A percentile compares a stretch with the other conserved stretches of the same genome.
Conservation (phyloP, 2,329 filamentous ascomycete species). For the Dothiorella sarmentorum region DNA sequence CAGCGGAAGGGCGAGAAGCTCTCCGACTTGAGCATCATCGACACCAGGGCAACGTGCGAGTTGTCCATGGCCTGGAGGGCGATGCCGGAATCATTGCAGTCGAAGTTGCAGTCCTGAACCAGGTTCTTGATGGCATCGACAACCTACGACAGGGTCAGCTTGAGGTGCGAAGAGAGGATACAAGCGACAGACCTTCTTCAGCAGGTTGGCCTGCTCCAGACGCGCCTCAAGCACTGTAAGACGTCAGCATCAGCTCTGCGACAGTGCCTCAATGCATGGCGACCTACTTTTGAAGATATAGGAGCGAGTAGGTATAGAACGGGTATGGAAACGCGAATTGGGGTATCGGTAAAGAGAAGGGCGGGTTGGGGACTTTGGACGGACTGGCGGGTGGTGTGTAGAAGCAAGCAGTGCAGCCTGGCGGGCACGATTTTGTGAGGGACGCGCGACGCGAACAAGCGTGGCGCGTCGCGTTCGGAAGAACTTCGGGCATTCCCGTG, state of each 20-base stretch:
- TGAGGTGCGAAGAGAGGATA: neutral
- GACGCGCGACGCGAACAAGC: conserved; percentile 8
- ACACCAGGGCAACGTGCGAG: conserved; percentile 97
- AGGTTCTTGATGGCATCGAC: conserved; percentile 99
- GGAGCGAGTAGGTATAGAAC: neutral
- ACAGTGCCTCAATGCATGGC: neutral
- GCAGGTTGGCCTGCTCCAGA: conserved; percentile 85
- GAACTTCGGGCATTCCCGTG: neutral
- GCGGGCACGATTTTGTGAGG: conserved; percentile 1
- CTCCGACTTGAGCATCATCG: conserved; percentile 97
- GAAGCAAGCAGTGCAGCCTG: neutral
- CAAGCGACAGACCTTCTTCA: conserved; percentile 73
- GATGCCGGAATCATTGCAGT: conserved; percentile 99
- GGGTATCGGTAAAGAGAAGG: conserved; percentile 9
- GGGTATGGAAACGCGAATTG: neutral
- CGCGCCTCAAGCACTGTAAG: conserved; percentile 86
- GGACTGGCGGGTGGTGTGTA: neutral
- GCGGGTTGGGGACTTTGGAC: neutral
- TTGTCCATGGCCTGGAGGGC: conserved; percentile 99
- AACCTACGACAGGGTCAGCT: conserved; percentile 56
- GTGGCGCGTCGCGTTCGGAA: neutral
- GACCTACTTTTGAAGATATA: conserved; percentile 19
- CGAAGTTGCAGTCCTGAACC: conserved; percentile 99
- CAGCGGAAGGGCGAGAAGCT: conserved; percentile 93
- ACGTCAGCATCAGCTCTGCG: conserved; percentile 7